Conservation (phyloP, 2,329 filamentous ascomycete species). For the Colletotrichum sp. region DNA sequence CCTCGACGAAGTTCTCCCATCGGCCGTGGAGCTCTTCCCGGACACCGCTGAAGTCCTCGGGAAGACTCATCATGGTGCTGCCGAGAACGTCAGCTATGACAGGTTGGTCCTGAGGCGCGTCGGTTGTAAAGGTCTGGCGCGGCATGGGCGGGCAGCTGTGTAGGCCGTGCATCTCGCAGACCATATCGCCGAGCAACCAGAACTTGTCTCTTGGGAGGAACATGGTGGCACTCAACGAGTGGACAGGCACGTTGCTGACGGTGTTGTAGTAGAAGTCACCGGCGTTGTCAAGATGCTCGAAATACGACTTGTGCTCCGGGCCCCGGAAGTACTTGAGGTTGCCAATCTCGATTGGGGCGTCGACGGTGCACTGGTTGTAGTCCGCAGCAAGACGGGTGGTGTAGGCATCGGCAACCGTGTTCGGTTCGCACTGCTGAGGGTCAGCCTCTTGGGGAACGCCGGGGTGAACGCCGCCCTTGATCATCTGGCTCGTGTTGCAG, state of each 20-base stretch:
- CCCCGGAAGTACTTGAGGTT: slow-evolving; percentile 55
- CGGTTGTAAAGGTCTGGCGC: neutral
- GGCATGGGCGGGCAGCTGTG: neutral
- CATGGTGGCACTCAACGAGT: slow-evolving; percentile 60
- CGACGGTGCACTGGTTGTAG: slow-evolving; percentile 56
- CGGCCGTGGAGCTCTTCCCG: neutral
- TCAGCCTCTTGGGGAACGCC: neutral
- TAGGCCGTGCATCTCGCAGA: slow-evolving; percentile 28
- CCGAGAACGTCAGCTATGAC: neutral
- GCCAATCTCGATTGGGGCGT: slow-evolving; percentile 61
- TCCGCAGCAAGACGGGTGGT: slow-evolving; percentile 38
- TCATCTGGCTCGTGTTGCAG: neutral
- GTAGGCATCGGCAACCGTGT: slow-evolving; percentile 29
- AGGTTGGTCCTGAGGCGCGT: neutral
- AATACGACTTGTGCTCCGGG: slow-evolving; percentile 50
- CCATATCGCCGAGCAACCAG: slow-evolving; percentile 33
- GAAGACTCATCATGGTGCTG: slow-evolving; percentile 55
- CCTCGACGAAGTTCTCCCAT: neutral
- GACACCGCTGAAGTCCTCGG: slow-evolving; percentile 24
- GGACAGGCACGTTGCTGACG: slow-evolving; percentile 53
- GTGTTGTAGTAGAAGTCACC: slow-evolving; percentile 54
- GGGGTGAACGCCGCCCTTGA: slow-evolving; percentile 25
- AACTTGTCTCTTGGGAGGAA: slow-evolving; percentile 55
- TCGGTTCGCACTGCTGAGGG: neutral
- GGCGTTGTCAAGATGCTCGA: slow-evolving; percentile 52